Evolutionary conservation across 2,329 filamentous ascomycete genomes (phyloP), one percentile per base, ranked within the genome.

Genomic region (Fulvia fulva): DNA sequence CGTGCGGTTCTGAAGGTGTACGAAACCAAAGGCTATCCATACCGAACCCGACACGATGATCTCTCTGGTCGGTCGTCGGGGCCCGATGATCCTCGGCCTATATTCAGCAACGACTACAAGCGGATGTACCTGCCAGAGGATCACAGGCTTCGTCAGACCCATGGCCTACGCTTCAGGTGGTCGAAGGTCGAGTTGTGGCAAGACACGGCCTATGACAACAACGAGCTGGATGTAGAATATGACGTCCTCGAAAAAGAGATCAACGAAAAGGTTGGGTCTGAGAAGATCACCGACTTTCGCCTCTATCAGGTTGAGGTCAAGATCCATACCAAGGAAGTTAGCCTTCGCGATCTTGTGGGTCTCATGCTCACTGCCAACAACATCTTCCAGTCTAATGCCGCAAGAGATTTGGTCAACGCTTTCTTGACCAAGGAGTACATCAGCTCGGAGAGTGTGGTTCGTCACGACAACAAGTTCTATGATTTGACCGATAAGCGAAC

Each of bases 381-480:
- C 25, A 32, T 26, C 4, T 43, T 22, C 34, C 43, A 26, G n/a
- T 30, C 26, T 14, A n/a, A 26, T 8, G 28, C 37, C 16, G 41
- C 23, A 6, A 14, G 21, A 8, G 45, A 62, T 14, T 23, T 57
- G 25, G 45, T 59, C 19, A 26, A 44, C 28, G 49, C 57, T 19
- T 28, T 62, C 7, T 51, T 60, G 19, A 30, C 46, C 49, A 41
- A 47, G 19, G 60, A 60, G 22, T 58, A 51, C 47, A 45, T 37
- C 12, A 41, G 19, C 16, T 28, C 44, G 9, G 26, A 30, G 16
- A 28, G 51, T 19, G 19, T 59, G 19, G 56, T 51, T 7, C 7
- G 51, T 16, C 56, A 57, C 32, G 57, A 44, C 37, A 57, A 55
- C 14, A 56, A 55, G 12, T 53, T 57, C 51, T 60, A 57, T 49